Evolutionary conservation across 2,329 filamentous ascomycete genomes (phyloP).

Genomic region (Fusarium sp.): DNA sequence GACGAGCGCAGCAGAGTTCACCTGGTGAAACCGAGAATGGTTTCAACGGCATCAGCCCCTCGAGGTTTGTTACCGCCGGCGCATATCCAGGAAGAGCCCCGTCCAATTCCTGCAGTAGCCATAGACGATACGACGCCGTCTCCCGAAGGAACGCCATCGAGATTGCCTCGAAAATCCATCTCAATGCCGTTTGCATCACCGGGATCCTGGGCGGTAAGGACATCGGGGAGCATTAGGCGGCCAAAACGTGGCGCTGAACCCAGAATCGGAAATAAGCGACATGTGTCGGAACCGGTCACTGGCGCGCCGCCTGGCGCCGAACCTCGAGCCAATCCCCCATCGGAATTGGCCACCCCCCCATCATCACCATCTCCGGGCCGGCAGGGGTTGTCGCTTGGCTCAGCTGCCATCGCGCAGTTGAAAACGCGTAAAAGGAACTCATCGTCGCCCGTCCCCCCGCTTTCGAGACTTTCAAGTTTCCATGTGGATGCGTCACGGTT

Average conservation of each 20-base stretch:
- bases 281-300: conserved; percentile 68
- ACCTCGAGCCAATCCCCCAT: conserved; percentile 46
- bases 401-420: conserved; percentile 46
- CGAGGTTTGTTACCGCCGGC: conserved; percentile 43
- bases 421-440: conserved; percentile 60
- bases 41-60: conserved; percentile 48
- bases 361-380: conserved; percentile 36
- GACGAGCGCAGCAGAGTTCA: conserved; percentile 50
- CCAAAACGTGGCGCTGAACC: conserved; percentile 66
- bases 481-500: conserved; percentile 68
- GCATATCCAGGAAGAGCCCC: conserved; percentile 44
- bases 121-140: conserved; percentile 42
- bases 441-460: conserved; percentile 71
- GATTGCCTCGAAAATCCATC: conserved; percentile 66
- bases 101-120: conserved; percentile 22
- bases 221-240: conserved; percentile 70
- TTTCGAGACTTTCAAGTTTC: conserved; percentile 69
- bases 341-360: conserved; percentile 46
- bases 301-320: conserved; percentile 51
- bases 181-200: conserved; percentile 74
- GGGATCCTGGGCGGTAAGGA: conserved; percentile 69
- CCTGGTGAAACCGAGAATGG: conserved; percentile 57
- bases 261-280: conserved; percentile 62
- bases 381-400: conserved; percentile 46
- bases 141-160: conserved; percentile 60